phyloP scores from a whole-genome alignment of 805 yeast genomes.

The Wickerhamiella siamensis region DNA sequence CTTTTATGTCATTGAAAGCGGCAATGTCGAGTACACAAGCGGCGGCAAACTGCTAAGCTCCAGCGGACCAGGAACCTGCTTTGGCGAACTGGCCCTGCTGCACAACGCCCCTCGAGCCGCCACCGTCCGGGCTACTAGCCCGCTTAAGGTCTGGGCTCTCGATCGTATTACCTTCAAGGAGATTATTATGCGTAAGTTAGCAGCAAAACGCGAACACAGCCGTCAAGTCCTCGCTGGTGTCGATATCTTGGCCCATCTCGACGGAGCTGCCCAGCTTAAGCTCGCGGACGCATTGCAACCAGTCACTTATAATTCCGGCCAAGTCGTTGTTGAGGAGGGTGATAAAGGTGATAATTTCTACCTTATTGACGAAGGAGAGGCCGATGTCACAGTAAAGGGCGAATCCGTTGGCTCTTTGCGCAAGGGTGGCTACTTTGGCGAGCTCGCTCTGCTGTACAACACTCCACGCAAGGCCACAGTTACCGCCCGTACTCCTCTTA shows the following conservation, averaged over 20 bases:
- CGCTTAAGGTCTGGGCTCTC: slow-evolving; percentile 74
- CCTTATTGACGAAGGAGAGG: slow-evolving; percentile 67
- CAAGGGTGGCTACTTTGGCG: slow-evolving; percentile 93
- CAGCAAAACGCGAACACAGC: slow-evolving; percentile 78
- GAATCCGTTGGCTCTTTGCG: slow-evolving; percentile 41
- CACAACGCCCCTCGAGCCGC: slow-evolving; percentile 97
- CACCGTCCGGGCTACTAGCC: slow-evolving; percentile 62
- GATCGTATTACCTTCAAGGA: slow-evolving; percentile 88
- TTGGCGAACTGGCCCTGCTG: slow-evolving; percentile 96
- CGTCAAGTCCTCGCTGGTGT: slow-evolving; percentile 80
- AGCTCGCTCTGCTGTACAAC: slow-evolving; percentile 82
- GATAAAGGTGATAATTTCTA: slow-evolving; percentile 68
- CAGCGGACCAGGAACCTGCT: slow-evolving; percentile 76
- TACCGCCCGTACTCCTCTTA: slow-evolving; percentile 54
- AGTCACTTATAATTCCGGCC: slow-evolving; percentile 54
- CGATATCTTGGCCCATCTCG: slow-evolving; percentile 59
- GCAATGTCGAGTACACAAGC: slow-evolving; percentile 68
- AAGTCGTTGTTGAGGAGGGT: slow-evolving; percentile 70
- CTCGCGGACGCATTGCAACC: slow-evolving; percentile 90
- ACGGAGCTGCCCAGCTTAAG: slow-evolving; percentile 72
- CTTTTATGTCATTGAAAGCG: slow-evolving; percentile 75
- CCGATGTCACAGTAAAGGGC: slow-evolving; percentile 51
- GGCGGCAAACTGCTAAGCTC: slow-evolving; percentile 56
- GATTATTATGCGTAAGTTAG: slow-evolving; percentile 79
- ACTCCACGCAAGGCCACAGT: slow-evolving; percentile 91